These are phyloP conservation scores for Calonectria multiphialidica DNA, from an alignment of 2,329 filamentous ascomycete genomes.

Conservation along the genomic window DNA sequence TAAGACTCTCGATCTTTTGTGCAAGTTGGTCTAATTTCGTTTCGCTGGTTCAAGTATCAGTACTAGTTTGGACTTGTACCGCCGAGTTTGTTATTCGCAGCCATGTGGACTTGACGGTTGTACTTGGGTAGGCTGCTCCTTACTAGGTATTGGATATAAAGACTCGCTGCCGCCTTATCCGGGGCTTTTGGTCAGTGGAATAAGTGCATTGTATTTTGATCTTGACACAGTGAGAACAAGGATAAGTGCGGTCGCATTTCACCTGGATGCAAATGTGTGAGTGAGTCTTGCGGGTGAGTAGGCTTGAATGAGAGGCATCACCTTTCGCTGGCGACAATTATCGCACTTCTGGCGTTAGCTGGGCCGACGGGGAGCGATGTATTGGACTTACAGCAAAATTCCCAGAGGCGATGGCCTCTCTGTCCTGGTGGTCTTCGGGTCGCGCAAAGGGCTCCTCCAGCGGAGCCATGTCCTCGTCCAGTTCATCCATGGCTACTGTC, in stretches of 20 bases:
- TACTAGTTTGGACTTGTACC: neutral
- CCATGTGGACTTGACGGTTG: too few species aligned
- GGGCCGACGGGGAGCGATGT: neutral
- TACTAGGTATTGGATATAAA: conserved; percentile 34
- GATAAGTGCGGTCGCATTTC: conserved; percentile 28
- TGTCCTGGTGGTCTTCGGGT: neutral
- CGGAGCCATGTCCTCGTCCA: conserved; percentile 8
- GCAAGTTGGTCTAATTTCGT: conserved; percentile 31
- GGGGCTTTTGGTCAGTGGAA: conserved; percentile 24
- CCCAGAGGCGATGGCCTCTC: neutral
- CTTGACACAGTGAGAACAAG: conserved; percentile 28
- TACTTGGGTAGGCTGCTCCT: neutral
- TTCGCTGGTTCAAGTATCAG: conserved; percentile 14
- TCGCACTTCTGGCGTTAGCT: conserved; percentile 8
- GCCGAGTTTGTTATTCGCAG: too few species aligned
- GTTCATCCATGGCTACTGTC: neutral
- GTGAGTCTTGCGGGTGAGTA: neutral
- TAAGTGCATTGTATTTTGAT: conserved; percentile 18
- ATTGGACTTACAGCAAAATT: conserved; percentile 3
- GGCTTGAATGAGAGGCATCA: neutral
- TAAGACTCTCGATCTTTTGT: conserved; percentile 29
- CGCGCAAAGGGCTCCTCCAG: conserved; percentile 1
- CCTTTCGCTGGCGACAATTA: conserved; percentile 16
- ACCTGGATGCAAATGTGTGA: conserved; percentile 18
- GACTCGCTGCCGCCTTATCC: conserved; percentile 26